Conservation (phyloP, 2,329 filamentous ascomycete genomes). For the Scedosporium minutisporum region DNA sequence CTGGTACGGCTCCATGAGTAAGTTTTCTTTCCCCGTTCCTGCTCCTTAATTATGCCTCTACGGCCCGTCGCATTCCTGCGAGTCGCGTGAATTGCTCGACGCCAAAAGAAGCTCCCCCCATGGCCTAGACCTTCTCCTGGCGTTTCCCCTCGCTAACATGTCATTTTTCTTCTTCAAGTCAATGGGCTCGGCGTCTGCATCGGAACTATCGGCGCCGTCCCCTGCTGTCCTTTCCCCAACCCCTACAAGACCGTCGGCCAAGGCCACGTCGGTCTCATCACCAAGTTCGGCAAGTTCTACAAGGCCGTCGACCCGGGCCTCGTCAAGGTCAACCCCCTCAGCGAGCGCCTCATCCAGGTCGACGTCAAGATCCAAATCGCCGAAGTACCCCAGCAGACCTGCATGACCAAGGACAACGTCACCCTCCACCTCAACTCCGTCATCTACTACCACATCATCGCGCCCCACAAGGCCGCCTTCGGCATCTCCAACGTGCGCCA, state of each 20-base stretch:
- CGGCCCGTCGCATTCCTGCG: background rate
- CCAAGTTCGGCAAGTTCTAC: constrained; percentile 91
- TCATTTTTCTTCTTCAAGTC: constrained; percentile 35
- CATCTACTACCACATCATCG: constrained; percentile 97
- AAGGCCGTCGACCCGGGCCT: constrained; percentile 93
- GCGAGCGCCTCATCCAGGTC: constrained; percentile 79
- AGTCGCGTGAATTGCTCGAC: background rate
- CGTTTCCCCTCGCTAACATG: background rate
- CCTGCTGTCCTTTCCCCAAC: constrained; percentile 90
- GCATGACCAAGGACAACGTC: constrained; percentile 99
- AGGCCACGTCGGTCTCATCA: constrained; percentile 90
- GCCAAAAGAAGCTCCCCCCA: background rate
- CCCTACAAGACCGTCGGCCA: constrained; percentile 88
- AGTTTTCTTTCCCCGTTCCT: constrained; percentile 20
- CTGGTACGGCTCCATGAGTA: constrained; percentile 86
- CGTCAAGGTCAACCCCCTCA: constrained; percentile 93
- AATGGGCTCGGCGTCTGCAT: constrained; percentile 64
- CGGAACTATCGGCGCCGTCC: constrained; percentile 75
- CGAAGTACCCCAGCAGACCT: constrained; percentile 90
- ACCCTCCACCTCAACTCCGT: constrained; percentile 88
- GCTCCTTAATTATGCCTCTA: background rate
- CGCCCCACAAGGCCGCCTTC: constrained; percentile 93
- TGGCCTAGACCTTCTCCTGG: background rate
- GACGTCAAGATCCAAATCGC: constrained; percentile 99
- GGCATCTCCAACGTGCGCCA: constrained; percentile 91